Conservation (phyloP, 306 rosid genomes). For the Cucurbita ficifolia region DNA sequence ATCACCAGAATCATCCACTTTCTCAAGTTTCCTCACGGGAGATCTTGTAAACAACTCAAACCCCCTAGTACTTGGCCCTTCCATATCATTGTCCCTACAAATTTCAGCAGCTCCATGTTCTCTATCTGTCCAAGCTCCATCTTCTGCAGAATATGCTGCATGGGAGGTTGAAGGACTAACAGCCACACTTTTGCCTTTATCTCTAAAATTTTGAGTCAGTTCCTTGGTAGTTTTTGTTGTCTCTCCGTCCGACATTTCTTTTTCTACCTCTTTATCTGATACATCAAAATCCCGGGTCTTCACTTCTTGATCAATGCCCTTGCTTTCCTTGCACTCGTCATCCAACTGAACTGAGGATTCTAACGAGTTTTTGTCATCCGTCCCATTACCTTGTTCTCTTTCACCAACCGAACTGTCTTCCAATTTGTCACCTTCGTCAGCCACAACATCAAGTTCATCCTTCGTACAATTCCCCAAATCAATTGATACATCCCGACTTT, state of each 20-base stretch:
- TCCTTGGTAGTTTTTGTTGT: conserved; percentile 14
- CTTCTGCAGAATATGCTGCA: conserved; percentile 32
- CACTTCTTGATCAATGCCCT: conserved; percentile 28
- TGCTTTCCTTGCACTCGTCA: conserved; percentile 22
- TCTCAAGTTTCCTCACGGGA: conserved; percentile 63
- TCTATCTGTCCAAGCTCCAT: conserved; percentile 39
- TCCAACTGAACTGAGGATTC: conserved; percentile 20
- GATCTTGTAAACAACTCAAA: conserved; percentile 74
- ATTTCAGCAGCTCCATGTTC: conserved; percentile 31
- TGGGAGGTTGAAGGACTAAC: conserved; percentile 20
- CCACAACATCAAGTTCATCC: conserved; percentile 9
- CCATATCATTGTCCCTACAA: conserved; percentile 39
- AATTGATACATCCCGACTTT: conserved; percentile 13
- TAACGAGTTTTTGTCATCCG: conserved; percentile 11
- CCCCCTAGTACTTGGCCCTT: conserved; percentile 80
- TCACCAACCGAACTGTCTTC: conserved; percentile 17
- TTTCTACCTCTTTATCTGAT: conserved; percentile 24
- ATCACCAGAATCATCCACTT: conserved; percentile 29
- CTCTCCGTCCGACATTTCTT: conserved; percentile 22
- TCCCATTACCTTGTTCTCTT: conserved; percentile 19
- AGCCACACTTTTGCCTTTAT: conserved; percentile 71
- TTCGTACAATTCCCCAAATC: conserved; percentile 6
- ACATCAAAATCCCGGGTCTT: conserved; percentile 23
- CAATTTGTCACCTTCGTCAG: conserved; percentile 9
- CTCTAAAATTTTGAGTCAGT: conserved; percentile 39